phyloP scores from a whole-genome alignment of 2,329 filamentous ascomycete species.

The Paraphoma sp. region DNA sequence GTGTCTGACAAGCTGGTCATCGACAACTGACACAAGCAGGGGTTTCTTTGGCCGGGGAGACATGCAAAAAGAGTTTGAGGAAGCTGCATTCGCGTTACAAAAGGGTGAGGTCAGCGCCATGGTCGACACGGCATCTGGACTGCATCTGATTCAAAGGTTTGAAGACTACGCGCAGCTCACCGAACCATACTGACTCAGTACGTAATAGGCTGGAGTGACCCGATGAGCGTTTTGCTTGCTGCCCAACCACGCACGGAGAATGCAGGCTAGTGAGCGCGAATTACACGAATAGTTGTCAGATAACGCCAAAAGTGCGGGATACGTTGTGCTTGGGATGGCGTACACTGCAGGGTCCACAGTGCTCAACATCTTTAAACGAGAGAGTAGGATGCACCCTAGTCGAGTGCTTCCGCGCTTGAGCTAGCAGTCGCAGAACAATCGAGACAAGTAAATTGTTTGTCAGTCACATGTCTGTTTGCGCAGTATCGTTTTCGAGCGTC shows the following conservation, averaged over 20 bases:
- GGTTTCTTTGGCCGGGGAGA: conserved; percentile 94
- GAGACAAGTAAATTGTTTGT: conserved; percentile 18
- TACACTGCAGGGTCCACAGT: conserved; percentile 10
- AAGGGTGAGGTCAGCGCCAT: conserved; percentile 85
- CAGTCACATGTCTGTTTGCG: conserved; percentile 8
- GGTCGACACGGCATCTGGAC: conserved; percentile 89
- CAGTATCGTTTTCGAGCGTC: conserved; percentile 1
- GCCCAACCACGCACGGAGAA: not conserved
- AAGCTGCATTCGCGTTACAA: conserved; percentile 89
- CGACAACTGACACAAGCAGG: conserved; percentile 45
- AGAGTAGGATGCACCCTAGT: conserved; percentile 14
- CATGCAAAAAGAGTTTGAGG: conserved; percentile 99
- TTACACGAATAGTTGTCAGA: conserved; percentile 7
- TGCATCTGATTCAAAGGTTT: conserved; percentile 94
- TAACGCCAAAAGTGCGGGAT: not conserved
- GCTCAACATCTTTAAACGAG: conserved; percentile 14
- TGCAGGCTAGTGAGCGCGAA: conserved; percentile 7
- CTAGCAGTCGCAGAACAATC: conserved; percentile 21
- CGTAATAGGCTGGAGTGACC: conserved; percentile 29
- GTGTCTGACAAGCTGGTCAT: not conserved
- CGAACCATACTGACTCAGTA: conserved; percentile 16
- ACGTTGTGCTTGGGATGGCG: conserved; percentile 12
- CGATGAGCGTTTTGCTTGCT: not conserved
- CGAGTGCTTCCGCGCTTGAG: conserved; percentile 12
- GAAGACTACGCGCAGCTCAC: not conserved